Evolutionary conservation across 805 yeast species (phyloP).

Genomic region (Debaryomyces maramus): DNA sequence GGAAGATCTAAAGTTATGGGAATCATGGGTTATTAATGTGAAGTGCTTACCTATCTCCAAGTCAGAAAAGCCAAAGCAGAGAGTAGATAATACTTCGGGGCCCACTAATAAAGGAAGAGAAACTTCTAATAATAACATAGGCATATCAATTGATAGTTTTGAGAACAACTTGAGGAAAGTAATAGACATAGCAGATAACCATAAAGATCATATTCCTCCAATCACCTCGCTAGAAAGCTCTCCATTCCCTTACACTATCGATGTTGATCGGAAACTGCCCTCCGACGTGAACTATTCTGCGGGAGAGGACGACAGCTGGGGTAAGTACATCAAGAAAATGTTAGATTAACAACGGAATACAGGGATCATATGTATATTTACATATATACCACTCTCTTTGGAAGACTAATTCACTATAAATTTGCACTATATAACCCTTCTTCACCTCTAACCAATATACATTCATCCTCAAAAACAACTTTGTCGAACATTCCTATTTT

Average conservation of each 20-base stretch:
- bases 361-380: too few relatives aligned
- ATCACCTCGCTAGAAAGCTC: slow-evolving; percentile 62
- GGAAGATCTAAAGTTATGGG: slow-evolving; percentile 60
- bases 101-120: neutral
- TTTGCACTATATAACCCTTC: slow-evolving; percentile 42
- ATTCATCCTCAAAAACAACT: slow-evolving; percentile 53
- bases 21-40: slow-evolving; percentile 62
- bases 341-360: slow-evolving; percentile 26
- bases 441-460: slow-evolving; percentile 73
- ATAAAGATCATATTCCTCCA: slow-evolving; percentile 72
- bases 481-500: slow-evolving; percentile 31
- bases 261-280: slow-evolving; percentile 16
- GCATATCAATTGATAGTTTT: slow-evolving; percentile 38
- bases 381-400: too few relatives aligned
- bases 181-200: slow-evolving; percentile 51
- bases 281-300: slow-evolving; percentile 9
- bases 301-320: slow-evolving; percentile 40
- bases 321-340: slow-evolving; percentile 45
- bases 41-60: slow-evolving; percentile 37
- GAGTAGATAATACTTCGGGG: neutral
- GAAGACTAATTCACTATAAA: slow-evolving; percentile 18
- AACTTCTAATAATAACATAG: slow-evolving; percentile 19
- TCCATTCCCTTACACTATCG: slow-evolving; percentile 58
- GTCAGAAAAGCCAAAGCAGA: neutral
- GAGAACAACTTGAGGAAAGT: slow-evolving; percentile 45